Conservation (phyloP, 164 flowering plant genomes). For the Umbilicus rupestris region DNA sequence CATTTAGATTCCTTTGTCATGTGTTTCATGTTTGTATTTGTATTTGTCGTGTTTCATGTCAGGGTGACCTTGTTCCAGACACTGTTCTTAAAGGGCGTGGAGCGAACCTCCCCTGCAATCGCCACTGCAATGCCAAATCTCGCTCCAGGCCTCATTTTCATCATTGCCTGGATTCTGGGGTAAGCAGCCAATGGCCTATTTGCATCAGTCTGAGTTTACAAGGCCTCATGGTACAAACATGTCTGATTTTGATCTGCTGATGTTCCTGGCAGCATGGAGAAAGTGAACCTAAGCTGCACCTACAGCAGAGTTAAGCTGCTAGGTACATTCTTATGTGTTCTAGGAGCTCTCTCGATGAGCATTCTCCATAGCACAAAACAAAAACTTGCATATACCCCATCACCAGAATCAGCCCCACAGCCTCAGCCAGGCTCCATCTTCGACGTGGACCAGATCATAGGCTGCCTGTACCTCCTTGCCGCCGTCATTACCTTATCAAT, state of each 20-base stretch:
- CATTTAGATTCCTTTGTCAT: neutral
- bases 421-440: constrained; percentile 7
- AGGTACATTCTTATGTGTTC: constrained; percentile 68
- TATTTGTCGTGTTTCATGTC: constrained; percentile 5
- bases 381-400: neutral
- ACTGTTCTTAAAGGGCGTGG: constrained; percentile 47
- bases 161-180: constrained; percentile 73
- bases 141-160: constrained; percentile 76
- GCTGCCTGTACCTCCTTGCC: constrained; percentile 52
- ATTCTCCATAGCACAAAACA: constrained; percentile 31
- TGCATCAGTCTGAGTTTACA: neutral
- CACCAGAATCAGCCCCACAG: constrained; percentile 1
- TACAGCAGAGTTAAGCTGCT: constrained; percentile 61
- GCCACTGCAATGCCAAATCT: constrained; percentile 93
- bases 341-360: constrained; percentile 68
- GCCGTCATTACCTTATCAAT: constrained; percentile 50
- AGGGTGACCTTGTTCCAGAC: constrained; percentile 64
- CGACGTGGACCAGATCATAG: constrained; percentile 37
- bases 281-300: constrained; percentile 38
- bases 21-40: neutral
- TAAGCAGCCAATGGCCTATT: constrained; percentile 3
- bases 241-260: neutral
- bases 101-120: constrained; percentile 69
- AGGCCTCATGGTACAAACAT: neutral
- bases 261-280: constrained; percentile 45